Evolutionary conservation across 768 basidiomycete genomes (phyloP), one percentile per base, ranked within the genome.

Genomic region (Suillus occidentalis): DNA sequence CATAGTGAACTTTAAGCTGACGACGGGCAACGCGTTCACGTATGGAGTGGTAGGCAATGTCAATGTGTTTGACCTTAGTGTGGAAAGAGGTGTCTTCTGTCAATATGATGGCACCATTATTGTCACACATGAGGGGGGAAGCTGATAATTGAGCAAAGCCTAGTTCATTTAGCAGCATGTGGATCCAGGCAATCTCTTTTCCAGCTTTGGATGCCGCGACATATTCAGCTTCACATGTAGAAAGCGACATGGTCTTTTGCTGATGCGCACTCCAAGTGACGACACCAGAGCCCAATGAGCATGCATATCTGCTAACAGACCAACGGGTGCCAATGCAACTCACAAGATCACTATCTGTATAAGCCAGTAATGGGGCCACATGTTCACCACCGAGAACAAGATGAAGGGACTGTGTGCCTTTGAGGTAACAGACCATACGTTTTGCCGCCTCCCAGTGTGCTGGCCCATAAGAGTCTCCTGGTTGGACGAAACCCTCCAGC

Each of bases 191-290:
- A 2, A 71, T 73, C 65, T 83, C 75, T 58, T 77, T 13, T 0
- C 39, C 39, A 3, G 77, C 76, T 40, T 81, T 72, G 0, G 72
- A 61, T 0, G 71, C 66, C 0, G 80, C 80, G 16, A 82, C 73
- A 68, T 81, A 84, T 72, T 84, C 82, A 0, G 81, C 78, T 66
- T 85, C 80, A 4, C 73, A 74, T 0, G 77, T 81, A 0, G 81
- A 84, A 0, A 74, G 67, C 0, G 83, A 70, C 28, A 82, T 72
- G 1, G 73, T 73, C 2, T 65, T 52, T 68, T 86, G 84, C 56
- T 77, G 73, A 56, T 76, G 73, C 0, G 78, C 77, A 28, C 69
- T 70, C 63, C 78, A 80, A 0, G 75, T 72, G 12, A 78, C 61
- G 0, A 69, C 9, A 10, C 74, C 75, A 4, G 65, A 64, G 18